Evolutionary conservation across 352 stramenopile genomes (phyloP), one percentile per base, ranked within the genome.

Genomic region (Aphanomyces cochlioides): DNA sequence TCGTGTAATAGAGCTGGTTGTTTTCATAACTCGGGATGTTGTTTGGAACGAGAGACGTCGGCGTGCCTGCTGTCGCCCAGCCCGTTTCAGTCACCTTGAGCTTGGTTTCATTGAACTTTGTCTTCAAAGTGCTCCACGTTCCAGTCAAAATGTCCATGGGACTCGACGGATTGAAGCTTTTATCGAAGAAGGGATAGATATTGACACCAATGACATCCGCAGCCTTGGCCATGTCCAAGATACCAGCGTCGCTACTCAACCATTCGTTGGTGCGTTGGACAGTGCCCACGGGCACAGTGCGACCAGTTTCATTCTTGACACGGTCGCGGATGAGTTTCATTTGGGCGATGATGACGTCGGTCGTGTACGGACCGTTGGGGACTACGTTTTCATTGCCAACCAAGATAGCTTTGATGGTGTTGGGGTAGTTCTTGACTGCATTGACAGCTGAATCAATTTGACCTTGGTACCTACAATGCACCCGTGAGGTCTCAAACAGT

Each of bases 231-330:
- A 36, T 36, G 36, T 21, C 21, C 21, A 58, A 12, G 8, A 36
- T 58, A 1, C 7, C 8, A 58, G 19, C 37, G n/a, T 76, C 76
- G 50, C 28, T 28, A 28, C 28, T 28, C 28, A 85, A 70, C 70
- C 80, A 84, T 59, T 86, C 81, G 7, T 73, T 81, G 69, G 83
- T 82, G 39, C 81, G 77, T 73, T 88, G 80, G 21, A 77, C 77
- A 1, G 80, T 88, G n/a, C 76, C 82, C 59, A 85, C 79, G 60
- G 85, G 84, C 67, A 87, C 79, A 36, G 69, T 69, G 13, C 72
- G 63, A 8, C 78, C 76, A 40, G 61, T 69, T 2, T 74, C 69
- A 3, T 37, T 41, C 5, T 67, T 66, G 17, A 86, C 63, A 17
- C 68, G 57, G 5, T 43, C 40, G 61, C 80, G 79, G 65, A 84